phyloP scores from a whole-genome alignment of 208 protist species.

The Phytomonas francai region DNA sequence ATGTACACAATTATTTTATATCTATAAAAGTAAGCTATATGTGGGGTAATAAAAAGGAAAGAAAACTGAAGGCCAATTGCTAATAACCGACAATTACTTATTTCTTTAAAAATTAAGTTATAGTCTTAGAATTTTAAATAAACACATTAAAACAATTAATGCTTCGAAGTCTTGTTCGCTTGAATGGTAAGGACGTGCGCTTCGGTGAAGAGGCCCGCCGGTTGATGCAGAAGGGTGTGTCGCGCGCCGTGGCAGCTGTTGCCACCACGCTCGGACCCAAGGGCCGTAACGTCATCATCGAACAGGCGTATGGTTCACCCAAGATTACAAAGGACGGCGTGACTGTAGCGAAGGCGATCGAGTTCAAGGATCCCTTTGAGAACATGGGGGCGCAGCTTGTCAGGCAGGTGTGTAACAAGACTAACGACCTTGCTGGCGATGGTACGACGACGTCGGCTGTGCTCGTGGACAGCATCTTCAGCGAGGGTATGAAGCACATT shows the following conservation, averaged over 20 bases:
- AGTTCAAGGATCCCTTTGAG: slow-evolving; percentile 96
- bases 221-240: slow-evolving; percentile 93
- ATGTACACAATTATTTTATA: no score
- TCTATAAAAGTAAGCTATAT: no score
- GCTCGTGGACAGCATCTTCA: slow-evolving; percentile 96
- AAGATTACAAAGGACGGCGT: slow-evolving; percentile 99
- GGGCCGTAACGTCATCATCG: slow-evolving; percentile 98
- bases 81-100: no score
- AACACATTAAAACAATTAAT: not conserved
- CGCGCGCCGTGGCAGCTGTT: slow-evolving; percentile 94
- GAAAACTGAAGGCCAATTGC: no score
- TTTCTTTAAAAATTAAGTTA: not conserved
- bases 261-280: slow-evolving; percentile 97
- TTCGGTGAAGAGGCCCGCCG: slow-evolving; percentile 91
- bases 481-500: slow-evolving; percentile 96
- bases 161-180: slow-evolving; percentile 20
- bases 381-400: slow-evolving; percentile 99
- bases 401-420: slow-evolving; percentile 94
- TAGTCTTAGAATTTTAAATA: slow-evolving; percentile 1
- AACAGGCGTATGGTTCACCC: slow-evolving; percentile 95
- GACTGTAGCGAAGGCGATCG: slow-evolving; percentile 98
- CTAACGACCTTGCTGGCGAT: slow-evolving; percentile 97
- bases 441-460: slow-evolving; percentile 99
- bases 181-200: slow-evolving; percentile 91
- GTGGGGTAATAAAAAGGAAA: no score